phyloP scores from a whole-genome alignment of 768 basidiomycete genomes.

The Scleroderma bovista region DNA sequence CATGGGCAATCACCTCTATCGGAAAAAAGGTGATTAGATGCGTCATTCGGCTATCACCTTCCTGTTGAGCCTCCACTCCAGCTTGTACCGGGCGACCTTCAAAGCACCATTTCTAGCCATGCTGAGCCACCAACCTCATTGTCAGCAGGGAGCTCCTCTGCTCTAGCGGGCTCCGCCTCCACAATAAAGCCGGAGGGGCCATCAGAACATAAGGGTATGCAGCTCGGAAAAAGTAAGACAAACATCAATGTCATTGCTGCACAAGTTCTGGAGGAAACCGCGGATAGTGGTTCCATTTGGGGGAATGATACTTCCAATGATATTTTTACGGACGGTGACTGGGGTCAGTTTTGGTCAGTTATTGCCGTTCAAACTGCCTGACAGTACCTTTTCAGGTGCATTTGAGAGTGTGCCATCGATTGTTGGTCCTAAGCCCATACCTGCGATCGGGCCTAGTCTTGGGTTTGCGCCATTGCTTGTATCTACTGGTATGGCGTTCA shows the following conservation, averaged over 20 bases:
- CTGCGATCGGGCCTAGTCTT: constrained; percentile 23
- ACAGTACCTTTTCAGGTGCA: constrained; percentile 44
- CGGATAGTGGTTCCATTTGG: constrained; percentile 48
- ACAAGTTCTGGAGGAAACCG: constrained; percentile 54
- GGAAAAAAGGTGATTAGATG: constrained; percentile 60
- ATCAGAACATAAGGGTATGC: constrained; percentile 55
- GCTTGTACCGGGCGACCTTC: constrained; percentile 70
- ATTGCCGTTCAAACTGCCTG: not conserved
- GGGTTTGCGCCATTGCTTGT: constrained; percentile 4
- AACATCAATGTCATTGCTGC: constrained; percentile 41
- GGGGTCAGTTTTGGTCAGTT: constrained; percentile 58
- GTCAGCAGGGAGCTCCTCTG: not conserved
- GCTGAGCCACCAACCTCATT: constrained; percentile 37
- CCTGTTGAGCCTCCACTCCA: constrained; percentile 19
- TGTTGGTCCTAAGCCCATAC: constrained; percentile 17
- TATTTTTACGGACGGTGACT: constrained; percentile 92
- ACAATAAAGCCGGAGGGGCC: constrained; percentile 11
- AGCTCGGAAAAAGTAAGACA: constrained; percentile 57
- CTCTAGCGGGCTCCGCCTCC: not conserved
- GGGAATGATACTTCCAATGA: constrained; percentile 83
- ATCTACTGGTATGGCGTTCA: not conserved
- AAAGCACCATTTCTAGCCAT: constrained; percentile 50
- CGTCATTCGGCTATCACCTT: not conserved
- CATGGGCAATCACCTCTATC: constrained; percentile 92
- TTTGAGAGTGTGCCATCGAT: constrained; percentile 56